Base-by-base conservation (phyloP, 805 yeast genomes). In the Metschnikowia reukaufii region DNA sequence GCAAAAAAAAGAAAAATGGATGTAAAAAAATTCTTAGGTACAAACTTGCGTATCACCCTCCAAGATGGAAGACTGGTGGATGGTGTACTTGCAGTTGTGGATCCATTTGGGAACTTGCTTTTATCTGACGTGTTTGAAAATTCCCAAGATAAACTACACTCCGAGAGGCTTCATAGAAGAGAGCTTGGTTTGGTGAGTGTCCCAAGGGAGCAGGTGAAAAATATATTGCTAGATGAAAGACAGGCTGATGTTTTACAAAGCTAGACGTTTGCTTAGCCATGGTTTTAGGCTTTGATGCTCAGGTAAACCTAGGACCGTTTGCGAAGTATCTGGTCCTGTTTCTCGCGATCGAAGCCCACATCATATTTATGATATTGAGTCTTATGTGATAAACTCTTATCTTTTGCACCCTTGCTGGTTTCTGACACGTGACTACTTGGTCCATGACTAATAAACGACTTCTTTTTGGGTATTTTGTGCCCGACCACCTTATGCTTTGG, bases 51-150 rank as follows among this genome's bases (percentile, higher is more conserved):
- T 20, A 47, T 72, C 15, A 49, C 52, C 16, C 55, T 70, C 30
- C 51, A 50, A 1, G 75, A 72, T 46, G 50, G 59, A 8, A 51
- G 76, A 19, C 51, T 57, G 4, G 49, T 72, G n/a, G 69, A 65
- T 16, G 77, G 77, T 1, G 50, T 65, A 2, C 58, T 72, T 39
- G 64, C 74, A 0, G 75, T 65, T 1, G 63, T 72, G 13, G 77
- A 72, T 49, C 74, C 75, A 1, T 72, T 70, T 56, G 77, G 77
- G 4, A 71, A 72, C 50, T 47, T 72, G 38, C 57, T 72, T 10
- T 43, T 72, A 39, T 59, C 67, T n/a, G 62, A 69, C 44, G 68
- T 64, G 6, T 56, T 44, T 39, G 77, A 72, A 47, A 63, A 61
- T 12, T 61, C 70, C 0, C 43, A 32, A 4, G 73, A 68, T 46